Conservation (phyloP, 2,329 filamentous ascomycete genomes). For the Neopestalotiopsis sp. region DNA sequence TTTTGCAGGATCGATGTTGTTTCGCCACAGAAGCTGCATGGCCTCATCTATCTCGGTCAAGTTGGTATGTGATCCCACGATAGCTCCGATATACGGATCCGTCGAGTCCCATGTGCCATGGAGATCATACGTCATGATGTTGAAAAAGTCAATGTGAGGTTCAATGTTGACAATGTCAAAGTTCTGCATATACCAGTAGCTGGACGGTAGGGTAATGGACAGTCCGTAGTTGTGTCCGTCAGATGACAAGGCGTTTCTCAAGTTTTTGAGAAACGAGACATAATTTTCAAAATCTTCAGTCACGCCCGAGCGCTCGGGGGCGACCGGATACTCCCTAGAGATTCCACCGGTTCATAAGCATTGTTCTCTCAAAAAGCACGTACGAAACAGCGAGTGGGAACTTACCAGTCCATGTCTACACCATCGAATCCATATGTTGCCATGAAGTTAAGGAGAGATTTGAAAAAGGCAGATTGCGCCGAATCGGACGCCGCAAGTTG, state of each 20-base stretch:
- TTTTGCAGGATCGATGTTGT: constrained; percentile 41
- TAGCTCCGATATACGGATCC: constrained; percentile 35
- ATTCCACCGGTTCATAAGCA: too few relatives aligned
- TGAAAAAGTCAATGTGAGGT: constrained; percentile 37
- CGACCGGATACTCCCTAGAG: background rate
- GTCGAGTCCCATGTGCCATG: constrained; percentile 41
- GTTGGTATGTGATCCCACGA: constrained; percentile 49
- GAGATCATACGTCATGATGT: constrained; percentile 45
- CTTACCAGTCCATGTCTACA: constrained; percentile 25
- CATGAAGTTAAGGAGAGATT: constrained; percentile 29
- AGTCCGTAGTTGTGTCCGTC: constrained; percentile 4
- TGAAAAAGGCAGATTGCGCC: constrained; percentile 5
- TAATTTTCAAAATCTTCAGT: background rate
- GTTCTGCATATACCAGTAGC: constrained; percentile 11
- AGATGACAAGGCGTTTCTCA: background rate
- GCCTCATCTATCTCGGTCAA: constrained; percentile 50
- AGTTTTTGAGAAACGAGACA: background rate
- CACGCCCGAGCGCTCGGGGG: background rate
- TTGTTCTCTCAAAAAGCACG: too few relatives aligned
- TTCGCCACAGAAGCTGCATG: constrained; percentile 51
- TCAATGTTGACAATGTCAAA: constrained; percentile 19
- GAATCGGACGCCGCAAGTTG: background rate
- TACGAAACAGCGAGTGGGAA: too few relatives aligned
- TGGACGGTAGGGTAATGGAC: constrained; percentile 16
- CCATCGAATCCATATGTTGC: constrained; percentile 26